Evolutionary conservation across 1,139 yeast genomes (phyloP), one percentile per base, ranked within the genome.

Genomic region (Pichia sp.): DNA sequence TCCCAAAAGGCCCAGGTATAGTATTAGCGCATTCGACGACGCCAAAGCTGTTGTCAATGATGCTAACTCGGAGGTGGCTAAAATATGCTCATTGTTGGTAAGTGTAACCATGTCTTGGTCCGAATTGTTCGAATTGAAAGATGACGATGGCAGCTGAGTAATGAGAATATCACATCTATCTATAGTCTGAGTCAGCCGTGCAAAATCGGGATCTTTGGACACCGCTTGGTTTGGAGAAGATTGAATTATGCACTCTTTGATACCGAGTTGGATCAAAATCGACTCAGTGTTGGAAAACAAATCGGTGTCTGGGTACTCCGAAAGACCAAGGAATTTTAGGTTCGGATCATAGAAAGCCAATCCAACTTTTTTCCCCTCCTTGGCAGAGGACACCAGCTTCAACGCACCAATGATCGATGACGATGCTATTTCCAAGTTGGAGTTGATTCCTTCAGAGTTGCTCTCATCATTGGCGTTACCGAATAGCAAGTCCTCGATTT

Each of bases 221-320:
- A 51, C 71, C 72, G 68, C 56, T 64, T 74, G 73, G 10, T 40
- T 47, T 26, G 48, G 43, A 5, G 46, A 38, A 26, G 55, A 38
- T 4, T 86, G 86, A 8, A 90, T 67, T 8, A 93, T 70, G 49
- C 90, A 85, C 65, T 93, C 99, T 64, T 87, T 88, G 5, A 90
- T 89, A 26, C 96, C 97, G 42, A 90, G 73, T 68, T 93, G 99
- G 61, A 93, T 86, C 55, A 92, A 70, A 52, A 90, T 76, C 56
- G 95, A 85, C 67, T 93, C 98, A 59, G 92, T 72, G 65, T 92
- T 92, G 2, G 96, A 85, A 64, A 80, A 90, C 11, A 90, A 75
- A 51, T 93, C 98, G 64, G 89, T 90, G 67, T 93, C 99, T 8
- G 81, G 81, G 62, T 92, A 89, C 67, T 93, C 96, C 23, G 86